Conservation (phyloP, 2,329 filamentous ascomycete genomes). For the Corinectria fuckeliana region DNA sequence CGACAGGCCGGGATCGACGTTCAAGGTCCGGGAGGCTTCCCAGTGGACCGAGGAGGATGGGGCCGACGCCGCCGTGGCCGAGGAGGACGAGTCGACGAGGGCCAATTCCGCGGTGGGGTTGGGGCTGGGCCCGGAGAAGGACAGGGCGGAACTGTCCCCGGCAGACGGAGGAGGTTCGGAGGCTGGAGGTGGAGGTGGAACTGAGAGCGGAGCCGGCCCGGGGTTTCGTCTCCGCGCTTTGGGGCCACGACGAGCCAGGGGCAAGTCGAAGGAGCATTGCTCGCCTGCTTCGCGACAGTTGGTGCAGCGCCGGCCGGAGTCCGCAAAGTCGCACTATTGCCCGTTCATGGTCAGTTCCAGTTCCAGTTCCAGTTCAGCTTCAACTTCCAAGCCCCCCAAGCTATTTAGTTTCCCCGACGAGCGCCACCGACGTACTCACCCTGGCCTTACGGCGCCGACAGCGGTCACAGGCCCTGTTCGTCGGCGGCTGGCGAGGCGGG, state of each 20-base stretch:
- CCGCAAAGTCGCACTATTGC: constrained; percentile 40
- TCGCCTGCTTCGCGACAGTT: constrained; percentile 43
- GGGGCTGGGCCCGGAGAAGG: neutral
- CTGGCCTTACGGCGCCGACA: constrained; percentile 47
- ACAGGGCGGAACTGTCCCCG: constrained; percentile 15
- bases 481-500: constrained; percentile 26
- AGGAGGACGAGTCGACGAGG: neutral
- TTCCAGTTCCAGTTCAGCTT: too few relatives aligned
- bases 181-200: neutral
- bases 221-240: constrained; percentile 34
- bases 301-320: constrained; percentile 35
- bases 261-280: constrained; percentile 47
- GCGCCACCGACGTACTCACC: constrained; percentile 30
- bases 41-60: constrained; percentile 28
- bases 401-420: constrained; percentile 30
- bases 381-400: too few relatives aligned
- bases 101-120: constrained; percentile 27
- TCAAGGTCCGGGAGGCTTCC: constrained; percentile 23
- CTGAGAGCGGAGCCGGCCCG: neutral
- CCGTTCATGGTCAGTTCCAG: constrained; percentile 6
- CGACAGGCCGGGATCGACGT: constrained; percentile 31
- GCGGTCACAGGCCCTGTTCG: constrained; percentile 44
- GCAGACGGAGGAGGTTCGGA: neutral
- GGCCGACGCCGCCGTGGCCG: constrained; percentile 10
- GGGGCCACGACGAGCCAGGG: constrained; percentile 47